Evolutionary conservation across 2,329 filamentous ascomycete genomes (phyloP), one percentile per base, ranked within the genome.

Genomic region (Verticillium tricorpus): DNA sequence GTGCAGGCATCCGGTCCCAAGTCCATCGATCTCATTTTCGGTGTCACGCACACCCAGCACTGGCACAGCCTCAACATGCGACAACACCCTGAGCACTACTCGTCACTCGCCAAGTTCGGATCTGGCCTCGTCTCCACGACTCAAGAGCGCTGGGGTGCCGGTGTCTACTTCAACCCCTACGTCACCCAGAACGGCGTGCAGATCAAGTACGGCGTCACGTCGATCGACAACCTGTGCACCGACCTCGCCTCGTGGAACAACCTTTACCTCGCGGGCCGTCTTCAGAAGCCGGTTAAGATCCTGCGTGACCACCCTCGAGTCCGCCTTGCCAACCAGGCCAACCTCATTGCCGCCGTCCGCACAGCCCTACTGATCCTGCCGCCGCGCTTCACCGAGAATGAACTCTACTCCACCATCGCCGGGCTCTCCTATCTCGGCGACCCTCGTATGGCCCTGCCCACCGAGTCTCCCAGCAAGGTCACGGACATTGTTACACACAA

Each of bases 1-100:
- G 91, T 93, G 67, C 94, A 98, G 75, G 89, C 92, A 69, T 91
- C 92, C 34, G 88, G 88, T 1, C 92, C 92, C 14, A 97, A 97
- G 79, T 96, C 98, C 89, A 96, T 99, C 66, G 95, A 99, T 77
- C 97, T 99, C 73, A 96, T 99, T 68, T 95, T 99, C 73, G 95
- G 94, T 31, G 94, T 98, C 12, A 92, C 91, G 1, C 92, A 96
- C 74, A 92, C 91, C 1, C 91, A 99, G 72, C 95, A 99, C 77
- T 99, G 94, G 92, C 95, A 99, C 77, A 93, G 90, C 37, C 82
- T 99, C 64, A 99, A 99, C 71, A 81, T 99, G 68, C 83, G 85
- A 66, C 90, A 97, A 73, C 90, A 99, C 72, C 89, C 91, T 8
- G 85, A 96, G 69, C 95, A 99, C 76, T 99, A 99, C 77, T 98